Base-by-base conservation (phyloP, 2,329 filamentous ascomycete genomes). In the Aspergillus tubingensis region DNA sequence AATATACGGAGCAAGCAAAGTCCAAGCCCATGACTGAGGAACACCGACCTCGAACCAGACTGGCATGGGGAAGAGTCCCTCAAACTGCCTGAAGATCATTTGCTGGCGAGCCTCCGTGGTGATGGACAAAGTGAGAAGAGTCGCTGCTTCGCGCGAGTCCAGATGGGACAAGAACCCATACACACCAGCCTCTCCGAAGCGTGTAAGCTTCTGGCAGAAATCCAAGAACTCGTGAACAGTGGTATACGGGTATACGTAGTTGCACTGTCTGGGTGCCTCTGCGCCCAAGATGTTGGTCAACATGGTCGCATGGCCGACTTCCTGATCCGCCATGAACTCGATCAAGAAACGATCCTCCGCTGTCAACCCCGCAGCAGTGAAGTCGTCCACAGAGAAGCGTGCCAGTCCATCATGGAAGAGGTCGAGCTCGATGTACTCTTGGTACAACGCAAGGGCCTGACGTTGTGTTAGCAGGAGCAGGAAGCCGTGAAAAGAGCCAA, bases 21-120 rank as follows among this genome's bases (percentile, higher is more conserved):
- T 90, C 91, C 91, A 96, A 0, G 88, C 86, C 91, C 91, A 96
- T 0, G 88, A 91, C 74, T 96, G 91, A 0, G 91, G 91, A 23
- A 94, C 87, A 41, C 90, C 90, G 5, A 86, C 82, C 69, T 91
- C 87, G 72, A 94, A 92, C 90, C 90, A 95, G 8, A 90, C 88
- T 0, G 91, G 89, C 88, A 91, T 91, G 21, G 91, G 89, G 76
- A 91, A 90, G 6, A 91, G 83, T 15, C 91, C 91, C 36, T 86
- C 83, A 73, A 95, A 91, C 72, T 95, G 91, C 19, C 91, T 88
- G 82, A 95, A 95, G 66, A 91, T 88, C 80, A 93, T 82, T 78
- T 96, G 90, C 79, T 96, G 91, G 0, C 91, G 88, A 0, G 91
- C 89, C 73, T 95, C 91, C 10, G 87, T 88, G 3, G 90, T 85